phyloP scores from a whole-genome alignment of 1,284 basidiomycete species.

The Neotropicomus parvogracilis region DNA sequence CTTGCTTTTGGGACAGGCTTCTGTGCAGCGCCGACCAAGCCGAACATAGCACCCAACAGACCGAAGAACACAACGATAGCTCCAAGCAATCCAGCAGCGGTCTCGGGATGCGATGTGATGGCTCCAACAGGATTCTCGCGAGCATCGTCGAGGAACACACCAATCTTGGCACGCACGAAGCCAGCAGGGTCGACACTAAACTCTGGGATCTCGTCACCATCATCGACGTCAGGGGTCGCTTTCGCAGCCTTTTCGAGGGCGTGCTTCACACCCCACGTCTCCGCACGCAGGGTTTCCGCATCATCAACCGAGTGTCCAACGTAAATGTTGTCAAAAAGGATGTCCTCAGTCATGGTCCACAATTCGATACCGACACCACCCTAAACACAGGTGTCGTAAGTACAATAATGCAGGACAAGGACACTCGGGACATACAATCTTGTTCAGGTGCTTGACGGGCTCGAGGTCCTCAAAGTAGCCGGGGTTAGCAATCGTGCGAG shows the following conservation, averaged over 20 bases:
- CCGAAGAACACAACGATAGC: constrained; percentile 76
- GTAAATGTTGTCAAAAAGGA: constrained; percentile 94
- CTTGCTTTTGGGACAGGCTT: constrained; percentile 67
- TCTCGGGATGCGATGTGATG: constrained; percentile 81
- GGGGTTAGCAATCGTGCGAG: constrained; percentile 91
- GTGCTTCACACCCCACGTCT: constrained; percentile 86
- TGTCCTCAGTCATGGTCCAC: constrained; percentile 99
- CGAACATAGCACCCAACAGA: constrained; percentile 76
- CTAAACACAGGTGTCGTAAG: constrained; percentile 34
- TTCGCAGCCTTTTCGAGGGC: constrained; percentile 58
- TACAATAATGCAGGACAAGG: background rate
- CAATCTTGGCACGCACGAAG: constrained; percentile 75
- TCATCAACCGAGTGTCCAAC: constrained; percentile 84
- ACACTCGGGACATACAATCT: constrained; percentile 53
- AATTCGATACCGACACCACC: constrained; percentile 95
- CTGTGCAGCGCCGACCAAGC: constrained; percentile 69
- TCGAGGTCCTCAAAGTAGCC: constrained; percentile 85
- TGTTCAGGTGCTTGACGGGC: constrained; percentile 80
- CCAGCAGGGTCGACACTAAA: constrained; percentile 73
- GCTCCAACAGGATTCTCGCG: constrained; percentile 71
- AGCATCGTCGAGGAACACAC: constrained; percentile 70
- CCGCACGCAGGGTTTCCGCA: constrained; percentile 75
- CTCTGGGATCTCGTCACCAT: constrained; percentile 49
- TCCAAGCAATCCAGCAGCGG: constrained; percentile 72
- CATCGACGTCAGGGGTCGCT: constrained; percentile 37